These are phyloP conservation scores for Rugonectria rugulosa DNA, from an alignment of 2,329 filamentous ascomycete genomes.

Conservation along the genomic window DNA sequence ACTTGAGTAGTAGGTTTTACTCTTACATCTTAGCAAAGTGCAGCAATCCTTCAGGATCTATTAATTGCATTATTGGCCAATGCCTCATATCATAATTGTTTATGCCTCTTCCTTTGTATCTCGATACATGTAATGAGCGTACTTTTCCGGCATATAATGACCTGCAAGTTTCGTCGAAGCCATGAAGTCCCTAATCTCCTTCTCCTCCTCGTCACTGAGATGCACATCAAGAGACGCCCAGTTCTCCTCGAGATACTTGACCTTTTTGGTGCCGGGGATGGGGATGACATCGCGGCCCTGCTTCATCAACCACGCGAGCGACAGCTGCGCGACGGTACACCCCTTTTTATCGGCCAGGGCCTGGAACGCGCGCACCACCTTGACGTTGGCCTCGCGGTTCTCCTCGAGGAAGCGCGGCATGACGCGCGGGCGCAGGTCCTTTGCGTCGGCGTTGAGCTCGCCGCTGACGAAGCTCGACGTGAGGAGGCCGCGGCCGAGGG, in stretches of 20 bases:
- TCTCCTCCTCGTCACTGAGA: constrained; percentile 42
- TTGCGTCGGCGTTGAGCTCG: constrained; percentile 47
- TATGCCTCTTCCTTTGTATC: constrained; percentile 8
- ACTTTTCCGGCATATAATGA: constrained; percentile 2
- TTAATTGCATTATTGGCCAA: too few species aligned
- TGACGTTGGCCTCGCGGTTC: constrained; percentile 56
- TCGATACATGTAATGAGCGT: constrained; percentile 4
- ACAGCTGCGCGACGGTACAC: constrained; percentile 61
- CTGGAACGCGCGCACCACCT: constrained; percentile 57
- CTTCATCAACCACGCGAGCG: constrained; percentile 67
- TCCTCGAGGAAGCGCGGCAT: constrained; percentile 24
- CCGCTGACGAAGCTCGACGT: constrained; percentile 55
- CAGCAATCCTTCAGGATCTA: too few species aligned
- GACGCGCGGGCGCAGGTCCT: constrained; percentile 5
- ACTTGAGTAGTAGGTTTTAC: too few species aligned
- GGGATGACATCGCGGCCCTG: constrained; percentile 66
- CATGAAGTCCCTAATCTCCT: constrained; percentile 34
- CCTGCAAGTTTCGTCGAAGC: constrained; percentile 21
- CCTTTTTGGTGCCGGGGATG: constrained; percentile 53
- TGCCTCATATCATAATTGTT: neutral
- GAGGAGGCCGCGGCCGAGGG: constrained; percentile 66
- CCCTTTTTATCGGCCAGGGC: constrained; percentile 60
- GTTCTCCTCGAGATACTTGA: constrained; percentile 53
- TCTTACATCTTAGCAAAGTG: too few species aligned
- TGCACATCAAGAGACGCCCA: constrained; percentile 39